Percentiles rank a stretch among this genome's conserved stretches.
Evolutionary conservation across 2,329 filamentous ascomycete genomes (phyloP).

Genomic region (Nemania sp.): DNA sequence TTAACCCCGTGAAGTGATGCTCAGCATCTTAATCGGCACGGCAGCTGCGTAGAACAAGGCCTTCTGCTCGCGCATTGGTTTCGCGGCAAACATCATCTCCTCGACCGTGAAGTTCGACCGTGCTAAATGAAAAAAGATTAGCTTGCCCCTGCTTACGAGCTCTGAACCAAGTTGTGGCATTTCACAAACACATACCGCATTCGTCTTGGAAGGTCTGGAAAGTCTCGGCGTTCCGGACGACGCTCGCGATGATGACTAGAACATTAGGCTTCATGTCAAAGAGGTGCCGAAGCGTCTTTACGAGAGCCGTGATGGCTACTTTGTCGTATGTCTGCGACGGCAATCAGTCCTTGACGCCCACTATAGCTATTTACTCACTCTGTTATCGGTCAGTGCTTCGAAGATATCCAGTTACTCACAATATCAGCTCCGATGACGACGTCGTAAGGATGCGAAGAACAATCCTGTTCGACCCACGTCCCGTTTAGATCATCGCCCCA

Average conservation of each 20-base stretch:
- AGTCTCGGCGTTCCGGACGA: conserved; percentile 65
- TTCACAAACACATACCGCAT: conserved; percentile 55
- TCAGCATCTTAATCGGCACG: conserved; percentile 38
- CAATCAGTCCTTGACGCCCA: not conserved
- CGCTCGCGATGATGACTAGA: conserved; percentile 62
- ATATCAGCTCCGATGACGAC: conserved; percentile 41
- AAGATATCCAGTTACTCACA: conserved; percentile 27
- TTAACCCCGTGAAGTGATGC: conserved; percentile 25
- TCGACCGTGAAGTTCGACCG: conserved; percentile 42
- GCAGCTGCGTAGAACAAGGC: conserved; percentile 51
- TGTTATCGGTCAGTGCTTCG: too few relatives aligned
- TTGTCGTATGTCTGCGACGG: conserved; percentile 62
- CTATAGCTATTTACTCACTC: too few relatives aligned
- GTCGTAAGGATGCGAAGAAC: conserved; percentile 34
- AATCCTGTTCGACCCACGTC: conserved; percentile 37
- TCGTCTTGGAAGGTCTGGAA: conserved; percentile 61
- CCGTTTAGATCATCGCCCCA: conserved; percentile 40
- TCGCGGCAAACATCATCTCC: conserved; percentile 48
- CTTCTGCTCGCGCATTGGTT: conserved; percentile 47
- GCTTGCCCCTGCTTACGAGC: not conserved
- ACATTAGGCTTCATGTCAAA: conserved; percentile 57
- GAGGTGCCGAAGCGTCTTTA: conserved; percentile 59
- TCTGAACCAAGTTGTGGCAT: not conserved
- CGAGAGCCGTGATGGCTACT: conserved; percentile 58
- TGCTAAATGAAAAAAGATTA: conserved; percentile 34